These are phyloP conservation scores for Pichia gijzeniarum DNA, from an alignment of 805 yeast genomes.

Conservation along the genomic window DNA sequence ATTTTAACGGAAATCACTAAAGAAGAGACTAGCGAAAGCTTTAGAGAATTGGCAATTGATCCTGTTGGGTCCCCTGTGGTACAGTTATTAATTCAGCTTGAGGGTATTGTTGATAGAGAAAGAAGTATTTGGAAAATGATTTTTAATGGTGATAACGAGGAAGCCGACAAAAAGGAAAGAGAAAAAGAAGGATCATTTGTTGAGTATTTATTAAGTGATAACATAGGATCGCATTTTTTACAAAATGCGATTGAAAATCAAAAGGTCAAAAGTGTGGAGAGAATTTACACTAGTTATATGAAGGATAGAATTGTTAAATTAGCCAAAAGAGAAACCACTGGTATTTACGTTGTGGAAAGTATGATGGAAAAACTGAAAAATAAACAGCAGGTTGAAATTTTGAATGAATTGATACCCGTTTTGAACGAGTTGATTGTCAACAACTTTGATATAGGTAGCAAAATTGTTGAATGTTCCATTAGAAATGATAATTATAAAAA, in stretches of 20 bases:
- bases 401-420: conserved; percentile 62
- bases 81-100: conserved; percentile 71
- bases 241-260: conserved; percentile 63
- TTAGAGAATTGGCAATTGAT: conserved; percentile 73
- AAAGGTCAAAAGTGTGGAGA: conserved; percentile 60
- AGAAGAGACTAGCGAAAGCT: conserved; percentile 35
- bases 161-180: conserved; percentile 46
- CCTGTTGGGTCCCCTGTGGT: conserved; percentile 83
- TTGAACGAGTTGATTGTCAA: conserved; percentile 55
- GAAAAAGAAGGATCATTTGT: conserved; percentile 70
- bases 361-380: conserved; percentile 59
- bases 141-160: conserved; percentile 45
- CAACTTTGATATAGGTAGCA: conserved; percentile 63
- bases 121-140: conserved; percentile 63
- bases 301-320: conserved; percentile 64
- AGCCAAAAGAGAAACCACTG: conserved; percentile 77
- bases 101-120: conserved; percentile 71
- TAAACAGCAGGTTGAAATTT: conserved; percentile 53
- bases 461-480: conserved; percentile 60
- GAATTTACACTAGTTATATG: conserved; percentile 68
- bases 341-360: conserved; percentile 71
- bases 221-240: conserved; percentile 91
- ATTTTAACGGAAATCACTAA: conserved; percentile 37
- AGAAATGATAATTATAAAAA: conserved; percentile 51
- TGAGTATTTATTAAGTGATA: conserved; percentile 74